Conservation (phyloP, 352 stramenopile species). For the Pythium grandisporangium region DNA sequence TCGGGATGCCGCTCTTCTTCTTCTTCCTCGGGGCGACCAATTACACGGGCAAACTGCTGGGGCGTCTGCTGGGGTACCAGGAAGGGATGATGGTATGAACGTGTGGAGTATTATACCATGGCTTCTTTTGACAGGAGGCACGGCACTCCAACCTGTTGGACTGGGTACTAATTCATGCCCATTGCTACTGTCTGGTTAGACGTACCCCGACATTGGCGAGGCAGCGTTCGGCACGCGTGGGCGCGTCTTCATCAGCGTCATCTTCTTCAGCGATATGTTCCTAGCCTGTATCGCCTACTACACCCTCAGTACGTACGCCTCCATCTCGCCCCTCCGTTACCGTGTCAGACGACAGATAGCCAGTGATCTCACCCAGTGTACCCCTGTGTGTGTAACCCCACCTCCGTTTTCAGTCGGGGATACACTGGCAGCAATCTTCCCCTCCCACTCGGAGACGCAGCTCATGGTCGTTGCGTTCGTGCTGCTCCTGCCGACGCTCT, state of each 20-base stretch:
- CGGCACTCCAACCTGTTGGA: not conserved
- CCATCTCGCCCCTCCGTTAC: too few relatives aligned
- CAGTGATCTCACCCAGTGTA: too few relatives aligned
- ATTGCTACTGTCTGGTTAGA: slow-evolving; percentile 16
- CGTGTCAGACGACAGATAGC: too few relatives aligned
- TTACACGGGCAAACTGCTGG: slow-evolving; percentile 77
- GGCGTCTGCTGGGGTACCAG: slow-evolving; percentile 72
- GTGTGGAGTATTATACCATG: too few relatives aligned
- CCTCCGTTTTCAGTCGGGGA: slow-evolving; percentile 42
- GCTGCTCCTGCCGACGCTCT: slow-evolving; percentile 69
- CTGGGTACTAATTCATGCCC: too few relatives aligned
- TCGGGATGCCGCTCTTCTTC: slow-evolving; percentile 64
- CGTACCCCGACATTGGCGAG: slow-evolving; percentile 79
- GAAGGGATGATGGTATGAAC: slow-evolving; percentile 63
- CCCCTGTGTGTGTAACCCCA: not conserved
- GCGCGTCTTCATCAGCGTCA: slow-evolving; percentile 61
- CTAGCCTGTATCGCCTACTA: slow-evolving; percentile 70
- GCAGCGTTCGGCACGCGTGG: slow-evolving; percentile 66
- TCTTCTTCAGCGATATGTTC: slow-evolving; percentile 81
- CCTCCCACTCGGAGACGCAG: slow-evolving; percentile 41
- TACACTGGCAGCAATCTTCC: slow-evolving; percentile 62
- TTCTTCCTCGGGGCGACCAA: slow-evolving; percentile 84
- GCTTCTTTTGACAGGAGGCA: not conserved
- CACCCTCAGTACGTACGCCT: slow-evolving; percentile 55
- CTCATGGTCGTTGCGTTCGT: slow-evolving; percentile 62